Evolutionary conservation across 1,284 basidiomycete species (phyloP), one percentile per base, ranked within the genome.

Genomic region (Ceratobasidium theobromae): DNA sequence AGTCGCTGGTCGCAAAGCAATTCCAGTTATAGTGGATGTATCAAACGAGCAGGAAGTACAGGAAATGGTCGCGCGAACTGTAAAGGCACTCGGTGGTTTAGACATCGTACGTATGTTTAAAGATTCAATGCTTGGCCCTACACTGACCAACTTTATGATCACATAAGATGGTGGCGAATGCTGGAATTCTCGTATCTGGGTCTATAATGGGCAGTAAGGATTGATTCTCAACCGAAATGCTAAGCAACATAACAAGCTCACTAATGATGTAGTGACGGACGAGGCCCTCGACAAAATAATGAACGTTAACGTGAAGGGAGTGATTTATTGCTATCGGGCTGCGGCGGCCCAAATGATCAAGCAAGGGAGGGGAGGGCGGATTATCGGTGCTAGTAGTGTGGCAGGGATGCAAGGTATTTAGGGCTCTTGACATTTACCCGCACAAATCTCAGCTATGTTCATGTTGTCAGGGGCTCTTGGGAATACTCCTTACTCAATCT

Each of bases 291-390:
- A 79, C 48, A 64, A 69, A 27, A 65, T 75, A 1, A 48, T 76
- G 12, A 66, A 70, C 2, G 73, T 77, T 35, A 79, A 79, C 46
- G 71, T 74, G 38, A 72, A 72, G 38, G 77, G 78, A 28, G 73
- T 75, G 0, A 73, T 78, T 53, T 69, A 76, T 25, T 79, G 76
- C 67, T 78, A 79, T 51, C 77, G 78, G 68, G 73, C 75, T 14
- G 77, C 76, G 2, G 77, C 75, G 16, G 48, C 52, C 4, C 74
- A 75, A 35, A 76, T 78, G 76, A 72, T 77, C 53, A 66, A 67
- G 58, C 77, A 78, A 70, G 77, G 71, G 16, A 41, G 70, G 1
- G 77, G 79, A 9, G 79, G 79, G 3, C 69, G 77, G 33, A 75
- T 80, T 3, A 74, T 81, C 21, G 78, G 77, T 27, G 43, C 60